A percentile compares a stretch with the other conserved stretches of the same genome.
These are phyloP conservation scores for Torulaspora globosa DNA, from an alignment of 1,139 yeast genomes.

Conservation along the genomic window DNA sequence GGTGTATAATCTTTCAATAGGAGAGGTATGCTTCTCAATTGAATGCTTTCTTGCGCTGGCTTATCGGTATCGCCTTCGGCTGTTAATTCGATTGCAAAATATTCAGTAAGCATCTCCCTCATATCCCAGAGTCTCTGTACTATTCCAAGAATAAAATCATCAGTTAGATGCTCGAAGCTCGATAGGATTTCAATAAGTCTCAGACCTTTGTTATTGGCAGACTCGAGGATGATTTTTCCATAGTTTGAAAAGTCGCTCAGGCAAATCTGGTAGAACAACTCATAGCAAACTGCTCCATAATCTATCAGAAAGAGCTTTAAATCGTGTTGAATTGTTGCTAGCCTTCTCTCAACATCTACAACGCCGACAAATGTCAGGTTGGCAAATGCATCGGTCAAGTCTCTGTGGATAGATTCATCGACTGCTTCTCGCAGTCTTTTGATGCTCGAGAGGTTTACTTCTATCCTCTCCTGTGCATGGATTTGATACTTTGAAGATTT, in stretches of 20 bases:
- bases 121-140: conserved; percentile 41
- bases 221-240: conserved; percentile 53
- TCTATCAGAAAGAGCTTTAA: conserved; percentile 75
- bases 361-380: conserved; percentile 77
- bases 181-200: conserved; percentile 16
- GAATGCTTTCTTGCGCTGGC: conserved; percentile 29
- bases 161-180: conserved; percentile 28
- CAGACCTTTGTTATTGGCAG: conserved; percentile 31
- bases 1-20: conserved; percentile 63
- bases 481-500: conserved; percentile 13
- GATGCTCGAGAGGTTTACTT: conserved; percentile 58
- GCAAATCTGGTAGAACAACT: conserved; percentile 77
- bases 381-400: conserved; percentile 63
- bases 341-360: conserved; percentile 63
- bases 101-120: conserved; percentile 77
- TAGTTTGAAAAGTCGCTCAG: conserved; percentile 76
- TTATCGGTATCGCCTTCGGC: conserved; percentile 28
- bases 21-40: conserved; percentile 58
- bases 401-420: conserved; percentile 45
- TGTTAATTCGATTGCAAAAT: conserved; percentile 54
- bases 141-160: conserved; percentile 24
- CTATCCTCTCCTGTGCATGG: conserved; percentile 29
- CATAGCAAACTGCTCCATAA: conserved; percentile 64
- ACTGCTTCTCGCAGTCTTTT: conserved; percentile 50
- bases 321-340: conserved; percentile 80